Conservation (phyloP, 257 asterid genomes). For the Primulina huaijiensis region DNA sequence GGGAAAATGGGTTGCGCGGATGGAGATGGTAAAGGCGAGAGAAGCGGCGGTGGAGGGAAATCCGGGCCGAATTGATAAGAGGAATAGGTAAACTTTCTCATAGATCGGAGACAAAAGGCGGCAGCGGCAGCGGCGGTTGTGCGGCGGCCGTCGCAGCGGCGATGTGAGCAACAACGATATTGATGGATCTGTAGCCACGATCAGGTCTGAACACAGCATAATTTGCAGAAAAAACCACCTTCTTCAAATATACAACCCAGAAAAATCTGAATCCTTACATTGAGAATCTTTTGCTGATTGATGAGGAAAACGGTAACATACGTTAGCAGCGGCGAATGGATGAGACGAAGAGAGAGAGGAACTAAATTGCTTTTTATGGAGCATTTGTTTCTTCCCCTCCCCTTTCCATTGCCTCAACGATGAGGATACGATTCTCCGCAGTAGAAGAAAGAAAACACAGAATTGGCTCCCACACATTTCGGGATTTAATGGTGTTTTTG, state of each 20-base stretch:
- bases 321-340: background rate
- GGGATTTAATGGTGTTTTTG: background rate
- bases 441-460: too few species aligned
- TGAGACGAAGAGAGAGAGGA: background rate
- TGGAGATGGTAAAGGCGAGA: constrained; percentile 1
- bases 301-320: too few species aligned
- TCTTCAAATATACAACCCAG: too few species aligned
- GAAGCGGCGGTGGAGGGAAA: constrained; percentile 20
- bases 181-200: constrained; percentile 14
- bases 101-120: constrained; percentile 31
- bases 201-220: constrained; percentile 41
- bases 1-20: background rate
- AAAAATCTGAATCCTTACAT: background rate
- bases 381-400: background rate
- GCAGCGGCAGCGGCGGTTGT: constrained; percentile 18
- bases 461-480: background rate
- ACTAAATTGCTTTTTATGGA: background rate
- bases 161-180: constrained; percentile 4
- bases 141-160: constrained; percentile 33
- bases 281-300: background rate
- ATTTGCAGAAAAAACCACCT: constrained; percentile 11
- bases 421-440: constrained; percentile 5
- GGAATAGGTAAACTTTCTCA: constrained; percentile 42
- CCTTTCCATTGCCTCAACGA: constrained; percentile 21
- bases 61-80: constrained; percentile 21